Percentiles rank a stretch among this genome's conserved stretches.
Conservation (phyloP, 2,329 filamentous ascomycete species). For the Penicillium sp. region DNA sequence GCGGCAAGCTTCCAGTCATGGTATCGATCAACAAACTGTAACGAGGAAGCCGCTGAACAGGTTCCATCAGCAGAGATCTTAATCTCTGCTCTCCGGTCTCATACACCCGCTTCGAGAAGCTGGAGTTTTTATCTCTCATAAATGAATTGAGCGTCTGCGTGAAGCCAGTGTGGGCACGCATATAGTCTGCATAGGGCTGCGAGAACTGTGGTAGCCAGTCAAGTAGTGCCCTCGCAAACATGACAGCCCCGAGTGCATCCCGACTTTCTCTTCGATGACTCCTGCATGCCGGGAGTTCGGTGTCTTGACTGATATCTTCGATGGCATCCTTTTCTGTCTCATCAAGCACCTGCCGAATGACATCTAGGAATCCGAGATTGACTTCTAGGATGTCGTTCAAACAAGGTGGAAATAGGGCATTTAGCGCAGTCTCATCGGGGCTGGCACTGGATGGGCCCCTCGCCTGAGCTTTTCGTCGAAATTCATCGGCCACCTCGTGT, state of each 20-base stretch:
- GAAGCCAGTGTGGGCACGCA: constrained; percentile 82
- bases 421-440: constrained; percentile 65
- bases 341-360: constrained; percentile 70
- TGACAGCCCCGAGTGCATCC: constrained; percentile 71
- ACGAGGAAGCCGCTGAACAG: constrained; percentile 85
- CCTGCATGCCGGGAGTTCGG: constrained; percentile 46
- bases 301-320: constrained; percentile 64
- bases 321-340: constrained; percentile 76
- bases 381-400: constrained; percentile 74
- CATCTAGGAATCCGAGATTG: constrained; percentile 74
- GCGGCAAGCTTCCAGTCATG: constrained; percentile 78
- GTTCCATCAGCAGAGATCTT: constrained; percentile 89
- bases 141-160: constrained; percentile 74
- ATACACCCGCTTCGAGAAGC: constrained; percentile 72
- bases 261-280: constrained; percentile 46
- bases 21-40: constrained; percentile 97
- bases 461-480: constrained; percentile 62
- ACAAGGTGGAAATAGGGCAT: constrained; percentile 73
- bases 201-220: constrained; percentile 94
- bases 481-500: constrained; percentile 72
- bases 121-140: constrained; percentile 69
- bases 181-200: constrained; percentile 87
- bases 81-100: constrained; percentile 85
- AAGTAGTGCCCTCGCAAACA: constrained; percentile 73
- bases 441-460: constrained; percentile 59